Evolutionary conservation across 2,329 filamentous ascomycete genomes (phyloP).

Genomic region (Stagonosporopsis rhizophila): DNA sequence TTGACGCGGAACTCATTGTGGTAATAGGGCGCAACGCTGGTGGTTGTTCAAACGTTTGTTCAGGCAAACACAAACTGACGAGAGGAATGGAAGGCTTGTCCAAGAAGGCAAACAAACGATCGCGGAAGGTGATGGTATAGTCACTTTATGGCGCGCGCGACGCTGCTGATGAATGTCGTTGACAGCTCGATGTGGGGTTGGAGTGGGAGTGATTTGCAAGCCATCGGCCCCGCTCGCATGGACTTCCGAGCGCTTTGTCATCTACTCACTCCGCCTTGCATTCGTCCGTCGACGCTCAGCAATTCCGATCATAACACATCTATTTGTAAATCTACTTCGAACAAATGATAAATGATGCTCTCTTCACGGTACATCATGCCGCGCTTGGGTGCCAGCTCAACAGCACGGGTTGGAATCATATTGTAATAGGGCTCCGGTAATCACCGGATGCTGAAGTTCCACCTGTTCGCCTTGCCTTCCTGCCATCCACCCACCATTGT

Average conservation of each 20-base stretch:
- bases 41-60: not conserved
- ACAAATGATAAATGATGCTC: too few relatives aligned
- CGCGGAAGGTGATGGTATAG: not conserved
- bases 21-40: conserved; percentile 22
- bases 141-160: conserved; percentile 1
- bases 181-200: not conserved
- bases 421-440: too few relatives aligned
- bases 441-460: too few relatives aligned
- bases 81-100: not conserved
- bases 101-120: not conserved
- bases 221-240: conserved; percentile 1
- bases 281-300: too few relatives aligned
- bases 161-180: conserved; percentile 6
- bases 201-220: conserved; percentile 9
- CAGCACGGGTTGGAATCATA: too few relatives aligned
- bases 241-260: conserved; percentile 10
- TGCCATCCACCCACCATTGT: too few relatives aligned
- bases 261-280: not conserved
- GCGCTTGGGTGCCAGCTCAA: too few relatives aligned
- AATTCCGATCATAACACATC: too few relatives aligned
- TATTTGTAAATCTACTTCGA: too few relatives aligned
- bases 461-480: too few relatives aligned
- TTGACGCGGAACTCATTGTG: conserved; percentile 19
- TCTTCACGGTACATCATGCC: too few relatives aligned
- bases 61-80: not conserved